Base-by-base conservation (phyloP, 305 asterid genomes). In the Fraxinus velutina region DNA sequence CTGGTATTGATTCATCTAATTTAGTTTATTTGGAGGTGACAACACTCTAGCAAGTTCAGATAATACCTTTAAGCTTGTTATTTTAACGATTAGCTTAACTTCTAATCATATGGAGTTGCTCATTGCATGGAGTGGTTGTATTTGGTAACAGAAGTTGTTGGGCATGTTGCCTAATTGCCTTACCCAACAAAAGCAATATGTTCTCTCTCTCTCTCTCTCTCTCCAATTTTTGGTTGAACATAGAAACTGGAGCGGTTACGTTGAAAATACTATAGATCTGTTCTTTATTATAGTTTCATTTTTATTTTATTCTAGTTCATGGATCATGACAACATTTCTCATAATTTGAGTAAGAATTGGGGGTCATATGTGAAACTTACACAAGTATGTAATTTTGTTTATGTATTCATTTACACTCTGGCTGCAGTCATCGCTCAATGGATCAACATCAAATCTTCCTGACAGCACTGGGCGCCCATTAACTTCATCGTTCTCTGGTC, bases 401-500 rank as follows among this genome's bases (percentile, higher is more conserved):
- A 84, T 81, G 80, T 78, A 78, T 47, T 78, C 70, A 39, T 81
- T 76, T 68, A 42, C 70, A 75, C 42, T 42, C 22, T 80, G 78
- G 36, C 82, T 80, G 91, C 97, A 96, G 99, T 90, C 99, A 73
- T 93, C 97, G 34, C 77, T 92, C 84, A 92, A 91, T 75, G 98
- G 97, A 77, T 90, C 98, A 73, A 85, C 94, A 74, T 93, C 98
- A 68, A 94, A 92, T 88, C 91, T 93, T 88, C 92, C 98, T 9
- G 98, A 96, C 84, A 92, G 89, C 89, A 84, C 96, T 3, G 98
- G 96, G 62, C 96, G 97, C 62, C 83, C 98, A 17, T 90, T 91
- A 87, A 82, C 98, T n/a, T 73, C 97, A 73, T 91, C 99, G 30
- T 94, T 90, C 83, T 92, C 98, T 86, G 92, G 92, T 85, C 98